These are phyloP conservation scores for Crithidia thermophila DNA, from an alignment of 208 protist genomes.

Conservation along the genomic window DNA sequence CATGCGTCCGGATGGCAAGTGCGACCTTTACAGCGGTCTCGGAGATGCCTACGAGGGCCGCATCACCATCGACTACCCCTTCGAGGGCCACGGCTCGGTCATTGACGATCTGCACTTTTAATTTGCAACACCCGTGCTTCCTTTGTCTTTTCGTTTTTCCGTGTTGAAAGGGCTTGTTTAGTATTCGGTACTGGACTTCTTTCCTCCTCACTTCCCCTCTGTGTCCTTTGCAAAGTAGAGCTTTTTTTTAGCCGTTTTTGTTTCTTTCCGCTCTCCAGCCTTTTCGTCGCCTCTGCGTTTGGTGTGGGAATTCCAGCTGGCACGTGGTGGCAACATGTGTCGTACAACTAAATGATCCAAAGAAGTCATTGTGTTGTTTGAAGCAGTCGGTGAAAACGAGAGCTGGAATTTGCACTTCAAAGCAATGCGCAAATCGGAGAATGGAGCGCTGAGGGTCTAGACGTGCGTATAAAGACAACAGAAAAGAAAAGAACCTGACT, in stretches of 20 bases:
- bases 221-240: no score
- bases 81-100: slow-evolving; percentile 60
- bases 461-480: neutral
- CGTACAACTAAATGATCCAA: no score
- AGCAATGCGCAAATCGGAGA: no score
- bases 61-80: slow-evolving; percentile 75
- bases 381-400: no score
- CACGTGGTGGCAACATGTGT: no score
- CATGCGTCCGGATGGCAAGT: slow-evolving; percentile 69
- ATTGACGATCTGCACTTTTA: slow-evolving; percentile 47
- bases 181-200: no score
- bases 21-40: slow-evolving; percentile 68
- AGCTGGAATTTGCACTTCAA: no score
- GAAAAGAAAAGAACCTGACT: neutral
- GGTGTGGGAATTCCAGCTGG: neutral
- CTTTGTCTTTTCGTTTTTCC: slow-evolving; percentile 6
- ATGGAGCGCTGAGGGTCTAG: no score
- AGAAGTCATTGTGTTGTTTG: no score
- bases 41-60: slow-evolving; percentile 63
- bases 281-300: neutral
- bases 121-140: neutral
- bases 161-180: neutral
- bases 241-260: slow-evolving; percentile 8
- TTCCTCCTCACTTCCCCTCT: neutral
- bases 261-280: neutral